Conservation (phyloP, 345 rosid species). For the Tarenaya hassleriana region DNA sequence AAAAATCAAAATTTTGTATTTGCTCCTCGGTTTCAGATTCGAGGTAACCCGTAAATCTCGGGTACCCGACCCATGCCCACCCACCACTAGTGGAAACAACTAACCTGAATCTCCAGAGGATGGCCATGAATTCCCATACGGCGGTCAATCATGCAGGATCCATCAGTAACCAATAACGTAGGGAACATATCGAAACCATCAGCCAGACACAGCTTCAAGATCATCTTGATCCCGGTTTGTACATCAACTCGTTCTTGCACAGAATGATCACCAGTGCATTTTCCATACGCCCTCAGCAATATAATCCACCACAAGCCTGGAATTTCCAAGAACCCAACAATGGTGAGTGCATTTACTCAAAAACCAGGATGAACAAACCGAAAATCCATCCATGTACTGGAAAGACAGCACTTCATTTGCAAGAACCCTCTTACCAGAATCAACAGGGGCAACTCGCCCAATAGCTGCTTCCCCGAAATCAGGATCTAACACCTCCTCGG, state of each 20-base stretch:
- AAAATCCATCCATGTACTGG: background rate
- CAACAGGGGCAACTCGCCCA: constrained; percentile 98
- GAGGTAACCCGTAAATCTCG: too few species aligned
- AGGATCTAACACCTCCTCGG: constrained; percentile 87
- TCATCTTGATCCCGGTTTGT: constrained; percentile 94
- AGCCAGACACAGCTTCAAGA: constrained; percentile 79
- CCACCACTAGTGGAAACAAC: too few species aligned
- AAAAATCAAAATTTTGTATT: too few species aligned
- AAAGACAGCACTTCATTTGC: background rate
- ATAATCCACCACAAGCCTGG: constrained; percentile 96
- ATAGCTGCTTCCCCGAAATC: constrained; percentile 97
- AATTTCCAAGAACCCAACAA: constrained; percentile 3
- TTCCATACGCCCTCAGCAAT: constrained; percentile 84
- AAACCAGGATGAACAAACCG: background rate
- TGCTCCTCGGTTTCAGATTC: too few species aligned
- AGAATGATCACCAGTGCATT: constrained; percentile 72
- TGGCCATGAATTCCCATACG: constrained; percentile 99
- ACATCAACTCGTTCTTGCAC: constrained; percentile 92
- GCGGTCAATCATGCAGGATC: constrained; percentile 98
- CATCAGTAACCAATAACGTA: constrained; percentile 89
- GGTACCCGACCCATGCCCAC: too few species aligned
- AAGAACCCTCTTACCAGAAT: constrained; percentile 50
- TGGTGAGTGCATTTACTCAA: background rate
- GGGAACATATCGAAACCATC: constrained; percentile 99
- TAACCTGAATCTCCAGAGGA: constrained; percentile 91